Base-by-base conservation (phyloP, 176 grass and related monocot genomes). In the Echinochloa phyllopogon region DNA sequence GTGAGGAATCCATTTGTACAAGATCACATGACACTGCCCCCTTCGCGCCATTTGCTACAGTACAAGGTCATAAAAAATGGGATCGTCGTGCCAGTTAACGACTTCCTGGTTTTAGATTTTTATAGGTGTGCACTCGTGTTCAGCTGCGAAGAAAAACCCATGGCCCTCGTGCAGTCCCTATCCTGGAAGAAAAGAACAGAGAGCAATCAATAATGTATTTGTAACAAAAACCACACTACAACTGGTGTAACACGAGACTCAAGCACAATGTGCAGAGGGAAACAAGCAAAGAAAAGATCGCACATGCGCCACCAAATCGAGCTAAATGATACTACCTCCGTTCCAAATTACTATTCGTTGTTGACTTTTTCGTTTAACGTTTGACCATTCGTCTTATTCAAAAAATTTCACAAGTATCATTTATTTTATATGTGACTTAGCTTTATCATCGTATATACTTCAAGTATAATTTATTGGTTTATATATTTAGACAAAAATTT, bases 131-230 rank as follows among this genome's bases (percentile, higher is more conserved):
- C 73, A 3, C 18, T 4, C 12, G 29, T 60, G 37, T 41, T 89
- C 50, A 81, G 25, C 48, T 4, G 11, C 58, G 64, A 65, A 90
- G 84, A 65, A 86, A 90, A 57, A 57, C 37, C 87, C 87, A 89
- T 16, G 87, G 83, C 18, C 87, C 87, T 59, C 2, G 50, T 62
- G 82, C 83, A 43, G 62, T 89, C 78, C 82, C 87, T 81, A 89
- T 85, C 87, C 87, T 89, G 70, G 17, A 85, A 64, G 24, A 80
- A 10, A 59, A 24, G 4, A 74, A 58, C 4, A 10, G 74, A 29
- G 17, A 10, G 29, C 16, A 77, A 38, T 44, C 38, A 25, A 61
- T 15, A 23, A 61, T 15, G 14, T 18, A 4, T 41, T 12, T 61
- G 18, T 8, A 25, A 16, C 1, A 57, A 16, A 11, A 41, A 9